These are phyloP conservation scores for Termitomyces sp. DNA, from an alignment of 768 basidiomycete species.

Conservation along the genomic window DNA sequence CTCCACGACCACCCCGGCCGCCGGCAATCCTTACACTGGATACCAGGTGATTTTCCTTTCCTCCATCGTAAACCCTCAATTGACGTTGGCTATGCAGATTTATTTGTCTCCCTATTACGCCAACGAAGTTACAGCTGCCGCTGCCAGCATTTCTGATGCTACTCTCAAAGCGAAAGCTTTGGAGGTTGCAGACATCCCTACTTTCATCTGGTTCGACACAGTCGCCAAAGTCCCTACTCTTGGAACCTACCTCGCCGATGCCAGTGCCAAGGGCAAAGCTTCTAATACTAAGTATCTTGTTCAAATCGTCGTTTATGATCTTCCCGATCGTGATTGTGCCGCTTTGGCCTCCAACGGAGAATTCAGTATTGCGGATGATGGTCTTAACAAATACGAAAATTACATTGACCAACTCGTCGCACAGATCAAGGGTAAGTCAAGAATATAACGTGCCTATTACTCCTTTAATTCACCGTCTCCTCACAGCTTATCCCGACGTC, in stretches of 20 bases:
- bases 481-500: conserved; percentile 51
- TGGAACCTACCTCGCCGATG: conserved; percentile 55
- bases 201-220: conserved; percentile 60
- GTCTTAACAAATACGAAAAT: conserved; percentile 49
- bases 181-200: conserved; percentile 54
- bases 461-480: neutral
- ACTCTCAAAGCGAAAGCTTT: conserved; percentile 47
- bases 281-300: conserved; percentile 47
- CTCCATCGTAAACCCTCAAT: neutral
- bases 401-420: conserved; percentile 65
- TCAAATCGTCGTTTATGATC: conserved; percentile 54
- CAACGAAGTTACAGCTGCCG: conserved; percentile 49
- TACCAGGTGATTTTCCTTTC: conserved; percentile 31
- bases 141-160: conserved; percentile 43
- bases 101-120: conserved; percentile 57
- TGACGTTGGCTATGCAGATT: conserved; percentile 24
- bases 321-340: conserved; percentile 66
- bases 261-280: conserved; percentile 39
- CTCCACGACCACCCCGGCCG: conserved; percentile 10
- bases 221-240: conserved; percentile 52
- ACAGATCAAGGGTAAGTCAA: conserved; percentile 43
- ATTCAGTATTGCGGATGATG: conserved; percentile 55
- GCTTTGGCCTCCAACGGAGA: conserved; percentile 66
- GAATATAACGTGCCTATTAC: neutral
- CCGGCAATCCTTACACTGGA: conserved; percentile 53